Conservation (phyloP, 2,329 filamentous ascomycete genomes). For the Sporothrix luriei region DNA sequence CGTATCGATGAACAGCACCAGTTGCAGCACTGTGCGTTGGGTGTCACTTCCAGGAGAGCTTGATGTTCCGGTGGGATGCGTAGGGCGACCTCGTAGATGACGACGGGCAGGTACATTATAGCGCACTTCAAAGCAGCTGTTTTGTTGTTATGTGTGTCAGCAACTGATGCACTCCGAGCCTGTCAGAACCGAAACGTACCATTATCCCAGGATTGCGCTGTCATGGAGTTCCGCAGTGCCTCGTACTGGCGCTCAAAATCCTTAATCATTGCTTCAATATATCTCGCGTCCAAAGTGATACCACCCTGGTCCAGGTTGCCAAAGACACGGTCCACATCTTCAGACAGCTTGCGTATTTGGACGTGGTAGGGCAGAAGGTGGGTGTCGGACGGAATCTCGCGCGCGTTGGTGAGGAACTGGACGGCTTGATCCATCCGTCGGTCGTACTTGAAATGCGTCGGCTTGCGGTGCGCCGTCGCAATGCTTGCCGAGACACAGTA, state of each 20-base stretch:
- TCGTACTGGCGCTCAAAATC: constrained; percentile 36
- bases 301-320: constrained; percentile 27
- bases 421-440: constrained; percentile 33
- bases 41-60: neutral
- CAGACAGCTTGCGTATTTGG: constrained; percentile 35
- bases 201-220: constrained; percentile 35
- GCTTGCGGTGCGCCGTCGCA: constrained; percentile 35
- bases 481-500: constrained; percentile 37
- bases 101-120: constrained; percentile 34
- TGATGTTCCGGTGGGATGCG: constrained; percentile 31
- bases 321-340: constrained; percentile 36
- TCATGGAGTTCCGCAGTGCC: constrained; percentile 31
- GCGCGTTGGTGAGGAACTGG: constrained; percentile 31
- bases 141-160: neutral
- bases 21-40: constrained; percentile 33
- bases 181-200: constrained; percentile 18
- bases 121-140: constrained; percentile 33
- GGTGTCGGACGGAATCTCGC: constrained; percentile 30
- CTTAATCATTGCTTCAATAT: constrained; percentile 36
- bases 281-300: constrained; percentile 33
- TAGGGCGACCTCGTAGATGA: constrained; percentile 36
- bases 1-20: constrained; percentile 36
- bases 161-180: neutral
- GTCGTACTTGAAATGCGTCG: constrained; percentile 36
- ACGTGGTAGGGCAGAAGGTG: constrained; percentile 34